Conservation (phyloP, 2,329 filamentous ascomycete species). For the Chaetomium strumarium region DNA sequence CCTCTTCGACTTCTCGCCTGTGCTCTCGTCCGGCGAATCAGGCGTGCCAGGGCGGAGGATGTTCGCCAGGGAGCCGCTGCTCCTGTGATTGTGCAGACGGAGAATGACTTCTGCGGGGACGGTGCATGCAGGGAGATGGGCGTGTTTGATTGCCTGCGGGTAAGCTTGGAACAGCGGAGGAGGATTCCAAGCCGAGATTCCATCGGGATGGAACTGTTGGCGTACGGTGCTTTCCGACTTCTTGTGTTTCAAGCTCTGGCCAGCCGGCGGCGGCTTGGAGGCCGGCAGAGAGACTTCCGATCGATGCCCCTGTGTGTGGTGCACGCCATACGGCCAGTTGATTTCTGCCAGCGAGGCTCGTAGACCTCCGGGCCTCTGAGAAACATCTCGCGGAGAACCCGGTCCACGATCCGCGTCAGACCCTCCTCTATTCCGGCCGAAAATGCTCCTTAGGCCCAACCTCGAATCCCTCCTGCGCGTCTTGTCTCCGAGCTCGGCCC, state of each 20-base stretch:
- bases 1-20: conserved; percentile 37
- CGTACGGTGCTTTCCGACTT: conserved; percentile 24
- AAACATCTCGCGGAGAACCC: conserved; percentile 23
- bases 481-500: conserved; percentile 34
- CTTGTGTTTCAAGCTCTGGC: conserved; percentile 24
- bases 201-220: conserved; percentile 17
- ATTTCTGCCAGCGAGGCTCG: conserved; percentile 44
- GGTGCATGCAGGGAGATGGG: conserved; percentile 60
- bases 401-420: conserved; percentile 30
- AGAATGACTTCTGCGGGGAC: conserved; percentile 64
- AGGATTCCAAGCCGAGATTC: conserved; percentile 51
- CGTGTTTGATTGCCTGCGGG: conserved; percentile 73
- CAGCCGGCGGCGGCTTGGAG: conserved; percentile 5
- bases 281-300: conserved; percentile 33
- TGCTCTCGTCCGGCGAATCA: conserved; percentile 27
- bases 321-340: conserved; percentile 37
- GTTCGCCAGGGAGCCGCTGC: conserved; percentile 33
- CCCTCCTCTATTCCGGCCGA: conserved; percentile 39
- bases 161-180: conserved; percentile 84
- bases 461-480: conserved; percentile 45
- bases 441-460: conserved; percentile 46
- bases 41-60: conserved; percentile 28
- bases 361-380: conserved; percentile 33
- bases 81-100: conserved; percentile 51
- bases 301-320: conserved; percentile 25